Evolutionary conservation across 768 basidiomycete species (phyloP).

Genomic region (Tricholoma matsutake): DNA sequence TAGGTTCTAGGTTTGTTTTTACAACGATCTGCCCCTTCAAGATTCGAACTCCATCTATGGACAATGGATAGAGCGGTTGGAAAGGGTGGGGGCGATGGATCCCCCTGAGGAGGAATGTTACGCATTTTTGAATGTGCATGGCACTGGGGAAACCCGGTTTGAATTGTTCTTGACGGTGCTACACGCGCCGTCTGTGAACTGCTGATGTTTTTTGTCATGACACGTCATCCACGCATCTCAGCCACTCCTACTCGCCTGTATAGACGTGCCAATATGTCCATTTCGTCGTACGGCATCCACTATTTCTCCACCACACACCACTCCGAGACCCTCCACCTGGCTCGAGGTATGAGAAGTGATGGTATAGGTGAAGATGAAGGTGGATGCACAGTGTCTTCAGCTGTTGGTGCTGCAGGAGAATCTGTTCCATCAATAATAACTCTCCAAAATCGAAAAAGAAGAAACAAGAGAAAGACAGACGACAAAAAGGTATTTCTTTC

Average conservation of each 20-base stretch:
- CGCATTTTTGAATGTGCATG: background rate
- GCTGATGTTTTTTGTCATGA: no score
- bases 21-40: background rate
- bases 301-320: no score
- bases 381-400: background rate
- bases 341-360: no score
- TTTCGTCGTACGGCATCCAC: no score
- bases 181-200: no score
- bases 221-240: no score
- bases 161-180: background rate
- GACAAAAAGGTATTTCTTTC: constrained; percentile 24
- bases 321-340: no score
- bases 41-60: background rate
- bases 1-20: background rate
- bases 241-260: no score
- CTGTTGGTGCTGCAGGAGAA: background rate
- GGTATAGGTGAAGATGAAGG: constrained; percentile 16
- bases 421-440: constrained; percentile 5
- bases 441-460: constrained; percentile 31
- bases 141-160: constrained; percentile 1
- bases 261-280: no score
- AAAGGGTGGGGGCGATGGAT: constrained; percentile 1
- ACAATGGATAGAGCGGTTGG: background rate
- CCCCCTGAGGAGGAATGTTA: background rate
- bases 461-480: constrained; percentile 28